These are phyloP conservation scores for Chalciporus piperatus DNA, from an alignment of 768 basidiomycete genomes.

Conservation along the genomic window DNA sequence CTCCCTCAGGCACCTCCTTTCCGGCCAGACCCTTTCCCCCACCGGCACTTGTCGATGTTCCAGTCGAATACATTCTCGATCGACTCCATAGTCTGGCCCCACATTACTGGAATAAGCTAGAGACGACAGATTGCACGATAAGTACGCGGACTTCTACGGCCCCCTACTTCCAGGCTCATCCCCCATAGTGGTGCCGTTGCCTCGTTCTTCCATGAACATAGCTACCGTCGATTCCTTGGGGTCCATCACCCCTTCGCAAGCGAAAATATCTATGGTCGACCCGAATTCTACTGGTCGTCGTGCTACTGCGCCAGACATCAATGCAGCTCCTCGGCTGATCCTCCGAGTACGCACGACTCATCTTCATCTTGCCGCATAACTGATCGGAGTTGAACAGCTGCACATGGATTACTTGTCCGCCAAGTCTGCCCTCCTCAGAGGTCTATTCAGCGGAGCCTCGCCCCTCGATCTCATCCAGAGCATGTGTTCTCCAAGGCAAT, in stretches of 20 bases:
- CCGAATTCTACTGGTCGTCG: constrained; percentile 45
- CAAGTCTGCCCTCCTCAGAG: constrained; percentile 71
- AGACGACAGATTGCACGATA: constrained; percentile 77
- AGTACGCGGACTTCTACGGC: constrained; percentile 39
- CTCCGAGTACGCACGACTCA: constrained; percentile 51
- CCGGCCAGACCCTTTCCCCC: constrained; percentile 56
- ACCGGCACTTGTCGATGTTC: constrained; percentile 58
- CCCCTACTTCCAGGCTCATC: constrained; percentile 2
- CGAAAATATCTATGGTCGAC: constrained; percentile 36
- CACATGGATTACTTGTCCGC: constrained; percentile 82
- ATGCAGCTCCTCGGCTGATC: constrained; percentile 54
- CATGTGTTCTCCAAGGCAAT: constrained; percentile 22
- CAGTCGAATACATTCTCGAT: constrained; percentile 69
- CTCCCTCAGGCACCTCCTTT: background rate
- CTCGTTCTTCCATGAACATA: constrained; percentile 6
- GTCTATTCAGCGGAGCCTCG: constrained; percentile 66
- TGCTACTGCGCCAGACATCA: constrained; percentile 49
- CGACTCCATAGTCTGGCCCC: constrained; percentile 66
- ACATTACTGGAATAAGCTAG: constrained; percentile 70
- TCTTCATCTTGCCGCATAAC: constrained; percentile 4
- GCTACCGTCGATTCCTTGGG: constrained; percentile 4
- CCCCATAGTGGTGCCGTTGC: constrained; percentile 42
- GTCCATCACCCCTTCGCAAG: constrained; percentile 3
- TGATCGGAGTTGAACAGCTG: constrained; percentile 41
- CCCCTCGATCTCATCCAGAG: constrained; percentile 55